phyloP scores from a whole-genome alignment of 2,329 filamentous ascomycete species.

The Stachybotrys elegans region DNA sequence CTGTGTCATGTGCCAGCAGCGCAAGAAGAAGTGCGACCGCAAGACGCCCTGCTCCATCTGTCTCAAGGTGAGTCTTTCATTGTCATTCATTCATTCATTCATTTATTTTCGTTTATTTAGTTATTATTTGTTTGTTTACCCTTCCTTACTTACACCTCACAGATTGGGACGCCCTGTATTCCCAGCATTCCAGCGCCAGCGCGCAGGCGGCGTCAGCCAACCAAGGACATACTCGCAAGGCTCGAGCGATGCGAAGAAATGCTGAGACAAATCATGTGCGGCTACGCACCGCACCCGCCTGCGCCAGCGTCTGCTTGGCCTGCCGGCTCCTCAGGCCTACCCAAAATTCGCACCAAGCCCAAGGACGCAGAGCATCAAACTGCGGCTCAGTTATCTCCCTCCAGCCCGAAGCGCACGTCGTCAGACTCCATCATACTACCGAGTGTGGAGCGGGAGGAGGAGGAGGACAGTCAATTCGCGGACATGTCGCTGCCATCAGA shows the following conservation, averaged over 20 bases:
- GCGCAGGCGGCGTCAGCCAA: conserved; percentile 21
- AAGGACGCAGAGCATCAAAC: background rate
- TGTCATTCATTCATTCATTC: too few species aligned
- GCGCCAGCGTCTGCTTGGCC: background rate
- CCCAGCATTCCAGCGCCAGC: conserved; percentile 22
- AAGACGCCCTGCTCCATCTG: conserved; percentile 24
- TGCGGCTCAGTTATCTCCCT: background rate
- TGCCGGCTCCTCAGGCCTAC: background rate
- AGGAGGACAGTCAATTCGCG: too few species aligned
- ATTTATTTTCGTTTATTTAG: too few species aligned
- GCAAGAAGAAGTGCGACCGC: conserved; percentile 28
- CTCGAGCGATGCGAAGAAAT: conserved; percentile 17
- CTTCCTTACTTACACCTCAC: background rate
- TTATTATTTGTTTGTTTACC: background rate
- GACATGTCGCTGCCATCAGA: too few species aligned
- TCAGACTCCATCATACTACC: background rate
- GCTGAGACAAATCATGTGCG: conserved; percentile 12
- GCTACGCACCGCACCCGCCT: background rate
- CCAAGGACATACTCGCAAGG: conserved; percentile 21
- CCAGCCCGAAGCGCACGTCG: background rate
- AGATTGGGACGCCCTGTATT: conserved; percentile 19
- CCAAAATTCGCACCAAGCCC: background rate
- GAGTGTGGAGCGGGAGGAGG: background rate
- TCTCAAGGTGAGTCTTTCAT: conserved; percentile 20
- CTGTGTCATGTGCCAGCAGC: conserved; percentile 24